Conservation (phyloP, 805 yeast genomes). For the Kregervanrija pseudodelftensis region DNA sequence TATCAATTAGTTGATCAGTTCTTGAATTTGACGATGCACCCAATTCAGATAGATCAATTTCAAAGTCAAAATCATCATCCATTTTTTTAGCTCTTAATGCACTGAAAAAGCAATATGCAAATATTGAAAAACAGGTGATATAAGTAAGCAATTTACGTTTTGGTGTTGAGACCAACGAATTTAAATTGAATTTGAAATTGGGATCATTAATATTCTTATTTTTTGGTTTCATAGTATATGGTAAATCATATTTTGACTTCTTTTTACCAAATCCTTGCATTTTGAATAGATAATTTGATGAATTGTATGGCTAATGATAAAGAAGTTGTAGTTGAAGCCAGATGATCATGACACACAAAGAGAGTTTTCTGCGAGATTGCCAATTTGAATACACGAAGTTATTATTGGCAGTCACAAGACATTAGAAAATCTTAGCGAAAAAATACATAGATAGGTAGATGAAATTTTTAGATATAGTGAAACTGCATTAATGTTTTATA, state of each 20-base stretch:
- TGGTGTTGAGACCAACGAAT: slow-evolving; percentile 3
- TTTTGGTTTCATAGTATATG: slow-evolving; percentile 29
- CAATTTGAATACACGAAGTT: no score
- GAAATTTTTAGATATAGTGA: no score
- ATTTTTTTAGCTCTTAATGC: slow-evolving; percentile 4
- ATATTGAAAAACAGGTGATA: slow-evolving; percentile 6
- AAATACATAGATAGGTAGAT: no score
- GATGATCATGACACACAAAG: no score
- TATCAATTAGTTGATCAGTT: slow-evolving; percentile 2
- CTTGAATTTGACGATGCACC: neutral
- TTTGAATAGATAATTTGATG: neutral
- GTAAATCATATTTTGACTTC: slow-evolving; percentile 26
- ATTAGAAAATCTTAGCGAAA: no score
- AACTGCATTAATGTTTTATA: no score
- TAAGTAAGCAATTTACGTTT: slow-evolving; percentile 8
- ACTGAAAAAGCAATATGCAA: slow-evolving; percentile 7
- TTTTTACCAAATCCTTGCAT: slow-evolving; percentile 28
- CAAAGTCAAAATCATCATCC: slow-evolving; percentile 4
- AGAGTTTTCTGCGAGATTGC: no score
- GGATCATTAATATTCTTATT: slow-evolving; percentile 29
- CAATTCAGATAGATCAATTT: slow-evolving; percentile 6
- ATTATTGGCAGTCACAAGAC: no score
- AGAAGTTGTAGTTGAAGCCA: no score
- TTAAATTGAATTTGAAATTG: slow-evolving; percentile 19
- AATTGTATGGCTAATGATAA: no score